Evolutionary conservation across 352 stramenopile genomes (phyloP).

Genomic region (Peronospora destructor): DNA sequence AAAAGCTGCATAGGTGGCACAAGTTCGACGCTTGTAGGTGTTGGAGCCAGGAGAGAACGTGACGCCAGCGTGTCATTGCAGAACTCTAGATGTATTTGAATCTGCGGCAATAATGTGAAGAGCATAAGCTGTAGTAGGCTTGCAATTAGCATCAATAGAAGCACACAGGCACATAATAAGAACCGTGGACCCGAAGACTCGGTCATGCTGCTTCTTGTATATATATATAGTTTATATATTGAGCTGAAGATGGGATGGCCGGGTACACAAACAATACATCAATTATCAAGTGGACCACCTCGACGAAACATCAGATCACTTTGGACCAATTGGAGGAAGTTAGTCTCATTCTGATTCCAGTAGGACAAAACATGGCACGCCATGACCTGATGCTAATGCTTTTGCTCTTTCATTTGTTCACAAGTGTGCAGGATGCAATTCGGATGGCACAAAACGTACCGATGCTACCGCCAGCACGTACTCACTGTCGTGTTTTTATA

Average conservation of each 20-base stretch:
- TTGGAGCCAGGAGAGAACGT: constrained; percentile 31
- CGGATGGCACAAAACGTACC: constrained; percentile 4
- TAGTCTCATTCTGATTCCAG: too few relatives aligned
- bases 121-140: constrained; percentile 66
- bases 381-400: constrained; percentile 6
- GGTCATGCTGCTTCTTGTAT: constrained; percentile 25
- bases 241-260: not conserved
- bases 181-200: constrained; percentile 49
- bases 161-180: constrained; percentile 59
- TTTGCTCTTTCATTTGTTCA: constrained; percentile 14
- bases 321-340: too few relatives aligned
- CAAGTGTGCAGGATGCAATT: constrained; percentile 1
- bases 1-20: constrained; percentile 56
- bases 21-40: constrained; percentile 43
- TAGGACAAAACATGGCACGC: constrained; percentile 3
- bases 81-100: constrained; percentile 50
- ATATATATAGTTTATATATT: too few relatives aligned
- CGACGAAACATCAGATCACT: too few relatives aligned
- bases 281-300: constrained; percentile 1
- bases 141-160: constrained; percentile 67
- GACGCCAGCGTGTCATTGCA: constrained; percentile 53
- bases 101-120: constrained; percentile 65
- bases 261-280: not conserved
- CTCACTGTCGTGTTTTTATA: constrained; percentile 53
- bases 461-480: constrained; percentile 20